Base-by-base conservation (phyloP, 2,329 filamentous ascomycete species). In the Colletotrichum lupini region DNA sequence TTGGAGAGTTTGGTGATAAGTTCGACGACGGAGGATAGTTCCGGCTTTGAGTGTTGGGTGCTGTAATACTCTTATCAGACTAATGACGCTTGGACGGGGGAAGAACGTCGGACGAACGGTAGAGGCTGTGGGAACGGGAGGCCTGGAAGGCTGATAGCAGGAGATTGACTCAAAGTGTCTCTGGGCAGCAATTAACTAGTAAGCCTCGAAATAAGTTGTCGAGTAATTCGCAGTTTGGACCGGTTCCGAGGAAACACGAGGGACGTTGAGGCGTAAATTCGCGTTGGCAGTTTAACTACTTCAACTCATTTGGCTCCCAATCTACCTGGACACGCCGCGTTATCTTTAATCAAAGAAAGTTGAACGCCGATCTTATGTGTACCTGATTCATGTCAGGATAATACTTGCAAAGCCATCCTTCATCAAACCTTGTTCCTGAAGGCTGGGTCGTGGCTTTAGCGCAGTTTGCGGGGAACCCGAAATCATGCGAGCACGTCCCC, bases 371-470 rank as follows among this genome's bases (percentile, higher is more conserved):
- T 28, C 61, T 11, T 5, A 4, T 37, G 4, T 4, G 22, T 14
- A 22, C 35, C 30, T 64, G 61, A 64, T 42, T 64, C 61, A 42
- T 56, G 62, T 42, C 32, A 30, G 62, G 62, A 56, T 65, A 14
- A 9, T 22, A 30, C 62, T 37, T 55, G 32, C 1, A 56, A 19
- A n/a, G 24, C 14, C 5, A 5, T 9, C 2, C 22, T 46, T 26
- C 12, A 28, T 22, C 62, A 30, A 56, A 65, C 49, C 62, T 28
- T 65, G 62, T 65, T 53, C 30, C 52, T 22, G 14, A 16, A 8
- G 9, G n/a, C 19, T 37, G 11, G 22, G 32, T 22, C 57, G 30
- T 42, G 28, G 26, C 46, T 26, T 30, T 11, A n/a, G 30, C 49
- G 9, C 19, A 5, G 9, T n/a, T 42, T 64, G 49, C 61, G 61